Conservation (phyloP, 1,284 basidiomycete genomes). For the Malassezia slooffiae region DNA sequence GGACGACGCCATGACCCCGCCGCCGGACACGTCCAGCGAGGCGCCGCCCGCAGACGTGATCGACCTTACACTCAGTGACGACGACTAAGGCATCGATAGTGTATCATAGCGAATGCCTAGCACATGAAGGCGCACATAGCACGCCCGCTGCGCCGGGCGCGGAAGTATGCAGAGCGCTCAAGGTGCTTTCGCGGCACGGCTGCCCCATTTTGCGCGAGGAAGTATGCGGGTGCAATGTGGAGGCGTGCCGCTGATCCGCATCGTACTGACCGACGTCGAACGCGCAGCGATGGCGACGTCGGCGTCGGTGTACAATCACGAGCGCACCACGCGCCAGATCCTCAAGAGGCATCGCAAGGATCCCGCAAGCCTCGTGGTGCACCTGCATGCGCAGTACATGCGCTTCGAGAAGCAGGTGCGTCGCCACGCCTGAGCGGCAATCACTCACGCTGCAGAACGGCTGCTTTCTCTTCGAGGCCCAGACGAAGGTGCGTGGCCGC, state of each 20-base stretch:
- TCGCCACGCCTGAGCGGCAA: background rate
- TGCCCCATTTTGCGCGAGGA: no score
- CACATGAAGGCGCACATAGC: no score
- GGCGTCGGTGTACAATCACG: conserved; percentile 40
- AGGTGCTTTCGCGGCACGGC: no score
- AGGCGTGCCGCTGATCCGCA: no score
- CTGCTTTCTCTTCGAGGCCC: conserved; percentile 39
- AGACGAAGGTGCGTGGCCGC: conserved; percentile 22
- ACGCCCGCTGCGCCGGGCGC: no score
- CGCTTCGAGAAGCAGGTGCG: conserved; percentile 37
- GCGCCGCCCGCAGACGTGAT: conserved; percentile 13
- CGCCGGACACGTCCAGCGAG: no score
- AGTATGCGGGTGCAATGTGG: background rate
- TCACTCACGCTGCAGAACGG: conserved; percentile 19
- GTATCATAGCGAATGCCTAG: no score
- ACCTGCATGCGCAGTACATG: conserved; percentile 35
- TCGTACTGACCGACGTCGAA: background rate
- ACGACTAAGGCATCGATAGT: no score
- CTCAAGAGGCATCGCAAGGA: conserved; percentile 38
- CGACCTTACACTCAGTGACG: conserved; percentile 16
- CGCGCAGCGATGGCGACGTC: conserved; percentile 30
- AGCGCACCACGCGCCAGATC: conserved; percentile 40
- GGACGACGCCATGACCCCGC: no score
- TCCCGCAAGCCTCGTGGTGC: conserved; percentile 34
- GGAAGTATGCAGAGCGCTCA: no score